Conservation (phyloP, 805 yeast species). For the Peterozyma xylosa region DNA sequence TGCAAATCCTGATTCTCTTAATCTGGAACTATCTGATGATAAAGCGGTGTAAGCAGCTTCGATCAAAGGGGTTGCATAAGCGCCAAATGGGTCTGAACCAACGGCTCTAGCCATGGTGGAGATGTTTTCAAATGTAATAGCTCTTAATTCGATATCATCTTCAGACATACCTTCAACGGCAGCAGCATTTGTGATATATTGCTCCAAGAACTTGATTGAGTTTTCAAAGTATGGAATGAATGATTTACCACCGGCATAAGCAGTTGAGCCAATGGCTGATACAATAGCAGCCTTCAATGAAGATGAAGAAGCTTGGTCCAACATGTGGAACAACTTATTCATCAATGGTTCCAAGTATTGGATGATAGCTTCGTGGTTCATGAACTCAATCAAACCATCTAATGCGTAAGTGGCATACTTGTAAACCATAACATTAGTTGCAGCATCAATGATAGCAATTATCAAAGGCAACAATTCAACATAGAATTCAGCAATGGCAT, state of each 20-base stretch:
- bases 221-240: constrained; percentile 81
- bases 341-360: constrained; percentile 81
- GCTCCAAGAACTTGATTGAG: constrained; percentile 75
- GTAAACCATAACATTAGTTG: constrained; percentile 76
- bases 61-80: constrained; percentile 81
- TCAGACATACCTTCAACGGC: constrained; percentile 73
- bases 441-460: constrained; percentile 79
- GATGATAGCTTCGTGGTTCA: constrained; percentile 77
- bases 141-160: constrained; percentile 86
- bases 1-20: constrained; percentile 92
- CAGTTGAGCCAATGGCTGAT: constrained; percentile 95
- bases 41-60: constrained; percentile 81
- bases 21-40: constrained; percentile 69
- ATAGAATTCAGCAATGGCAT: constrained; percentile 77
- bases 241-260: constrained; percentile 86
- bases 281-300: constrained; percentile 77
- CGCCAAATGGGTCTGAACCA: constrained; percentile 81
- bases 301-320: constrained; percentile 66
- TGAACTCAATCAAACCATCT: constrained; percentile 87
- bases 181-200: constrained; percentile 65
- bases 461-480: constrained; percentile 78
- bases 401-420: constrained; percentile 86
- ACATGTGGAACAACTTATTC: constrained; percentile 81
- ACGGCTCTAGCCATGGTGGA: constrained; percentile 96
- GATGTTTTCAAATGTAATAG: constrained; percentile 86